Evolutionary conservation across 768 basidiomycete genomes (phyloP).

Genomic region (Boletellus ananiceps): DNA sequence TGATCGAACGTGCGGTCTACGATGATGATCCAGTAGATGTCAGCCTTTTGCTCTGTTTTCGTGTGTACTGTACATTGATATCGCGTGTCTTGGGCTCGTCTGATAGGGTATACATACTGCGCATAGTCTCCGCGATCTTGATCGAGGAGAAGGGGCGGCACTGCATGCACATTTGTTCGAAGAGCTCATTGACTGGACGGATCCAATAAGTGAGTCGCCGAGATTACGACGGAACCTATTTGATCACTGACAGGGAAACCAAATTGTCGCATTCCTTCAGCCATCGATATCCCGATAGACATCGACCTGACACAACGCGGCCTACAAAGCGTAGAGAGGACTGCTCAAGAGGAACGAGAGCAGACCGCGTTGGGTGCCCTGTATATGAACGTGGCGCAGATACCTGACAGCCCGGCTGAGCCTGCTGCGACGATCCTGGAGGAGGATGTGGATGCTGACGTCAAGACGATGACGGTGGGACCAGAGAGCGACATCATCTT

Average conservation of each 20-base stretch:
- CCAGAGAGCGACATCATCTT: constrained; percentile 62
- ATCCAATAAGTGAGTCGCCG: constrained; percentile 65
- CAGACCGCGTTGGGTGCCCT: constrained; percentile 69
- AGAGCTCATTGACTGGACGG: constrained; percentile 82
- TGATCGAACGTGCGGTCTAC: constrained; percentile 84
- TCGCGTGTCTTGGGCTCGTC: constrained; percentile 32
- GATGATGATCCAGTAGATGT: constrained; percentile 87
- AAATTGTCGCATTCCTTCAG: constrained; percentile 31
- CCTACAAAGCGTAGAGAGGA: constrained; percentile 62
- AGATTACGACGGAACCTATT: constrained; percentile 12
- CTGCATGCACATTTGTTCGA: constrained; percentile 80
- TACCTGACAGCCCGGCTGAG: constrained; percentile 77
- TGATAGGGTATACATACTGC: constrained; percentile 66
- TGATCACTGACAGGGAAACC: constrained; percentile 20
- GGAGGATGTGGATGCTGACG: constrained; percentile 63
- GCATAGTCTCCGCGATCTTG: constrained; percentile 79
- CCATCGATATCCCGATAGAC: constrained; percentile 57
- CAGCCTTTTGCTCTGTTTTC: constrained; percentile 49
- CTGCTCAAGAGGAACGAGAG: constrained; percentile 71
- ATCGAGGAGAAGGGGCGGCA: constrained; percentile 83
- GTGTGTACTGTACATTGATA: constrained; percentile 50
- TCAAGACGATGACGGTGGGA: constrained; percentile 64
- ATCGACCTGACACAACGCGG: constrained; percentile 56
- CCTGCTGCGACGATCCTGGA: constrained; percentile 55
- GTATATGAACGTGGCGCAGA: constrained; percentile 65